phyloP scores from a whole-genome alignment of 2,329 filamentous ascomycete genomes.

The Colletotrichum costaricense region DNA sequence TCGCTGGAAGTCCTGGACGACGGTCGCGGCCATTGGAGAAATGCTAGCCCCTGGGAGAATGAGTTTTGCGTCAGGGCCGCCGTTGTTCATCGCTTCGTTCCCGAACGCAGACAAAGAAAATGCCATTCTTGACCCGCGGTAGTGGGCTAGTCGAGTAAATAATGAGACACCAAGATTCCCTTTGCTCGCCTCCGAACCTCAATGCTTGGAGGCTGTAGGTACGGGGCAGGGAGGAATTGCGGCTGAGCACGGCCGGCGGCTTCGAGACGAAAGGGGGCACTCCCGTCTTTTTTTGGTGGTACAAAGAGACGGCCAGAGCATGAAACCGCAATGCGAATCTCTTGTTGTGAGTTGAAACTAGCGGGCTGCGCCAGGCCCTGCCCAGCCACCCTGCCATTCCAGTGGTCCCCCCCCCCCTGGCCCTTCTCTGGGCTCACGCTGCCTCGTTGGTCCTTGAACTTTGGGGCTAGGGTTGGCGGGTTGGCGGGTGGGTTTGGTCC shows the following conservation, averaged over 20 bases:
- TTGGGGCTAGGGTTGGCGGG: neutral
- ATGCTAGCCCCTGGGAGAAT: neutral
- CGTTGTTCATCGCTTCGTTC: neutral
- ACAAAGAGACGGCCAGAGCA: constrained; percentile 22
- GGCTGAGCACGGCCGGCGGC: constrained; percentile 23
- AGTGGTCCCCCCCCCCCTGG: neutral
- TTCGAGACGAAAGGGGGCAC: neutral
- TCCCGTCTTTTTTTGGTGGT: neutral
- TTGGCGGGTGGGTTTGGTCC: neutral
- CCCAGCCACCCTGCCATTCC: constrained; percentile 20
- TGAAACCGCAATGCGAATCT: constrained; percentile 30
- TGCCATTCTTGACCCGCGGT: constrained; percentile 3
- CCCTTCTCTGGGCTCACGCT: no score
- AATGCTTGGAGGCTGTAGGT: no score
- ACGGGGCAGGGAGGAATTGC: constrained; percentile 1
- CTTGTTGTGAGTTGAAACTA: constrained; percentile 24
- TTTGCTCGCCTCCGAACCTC: neutral
- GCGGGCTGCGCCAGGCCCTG: constrained; percentile 21
- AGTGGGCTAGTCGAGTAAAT: neutral
- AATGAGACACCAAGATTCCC: neutral
- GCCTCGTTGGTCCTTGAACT: neutral
- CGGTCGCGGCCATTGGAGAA: neutral
- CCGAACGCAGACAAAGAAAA: constrained; percentile 16
- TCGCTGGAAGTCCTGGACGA: neutral
- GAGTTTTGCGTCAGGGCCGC: neutral